Evolutionary conservation across 805 yeast species (phyloP), one percentile per base, ranked within the genome.

Genomic region (Saccharomycopsis microspora): DNA sequence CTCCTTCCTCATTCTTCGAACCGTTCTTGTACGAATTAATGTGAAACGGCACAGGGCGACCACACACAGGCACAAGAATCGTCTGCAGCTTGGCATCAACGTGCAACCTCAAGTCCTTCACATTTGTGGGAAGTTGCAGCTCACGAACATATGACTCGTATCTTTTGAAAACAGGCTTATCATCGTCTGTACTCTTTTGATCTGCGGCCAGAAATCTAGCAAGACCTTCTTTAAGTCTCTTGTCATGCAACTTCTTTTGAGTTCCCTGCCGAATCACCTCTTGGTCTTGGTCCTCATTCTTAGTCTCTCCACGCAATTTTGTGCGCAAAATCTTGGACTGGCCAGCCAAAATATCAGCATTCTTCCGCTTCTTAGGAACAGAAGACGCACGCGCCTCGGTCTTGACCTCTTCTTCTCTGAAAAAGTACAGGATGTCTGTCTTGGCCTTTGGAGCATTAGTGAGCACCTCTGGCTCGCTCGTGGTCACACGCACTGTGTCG

Each of bases 41-140:
- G 63, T 90, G 98, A 72, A 93, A 90, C 29, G 98, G 98, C 45
- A 93, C 97, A 1, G 97, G 97, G 59, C 97, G 75, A 54, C 98
- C 98, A 58, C 82, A 77, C 50, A 90, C 83, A 45, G 98, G 98
- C 50, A 90, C 68, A 52, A 90, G 77, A 48, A 90, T 83, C 1
- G 97, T 85, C 65, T 89, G 96, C 49, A 84, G 76, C 59, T 85
- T 86, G 62, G 78, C 72, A 62, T 90, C 98, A 49, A 93, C 88
- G 61, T 83, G 89, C 51, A 90, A 79, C 60, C 80, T 80, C 62
- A 93, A 71, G 61, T 89, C 96, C 58, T 81, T 78, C 19, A 88
- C 94, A 57, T 76, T 75, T 36, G 70, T 66, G 39, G 98, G 97
- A 54, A 90, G 81, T 70, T 93, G 97, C 3, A 93, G 72, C 61